These are phyloP conservation scores for Microdochium paspali DNA, from an alignment of 2,329 filamentous ascomycete species.

Conservation along the genomic window DNA sequence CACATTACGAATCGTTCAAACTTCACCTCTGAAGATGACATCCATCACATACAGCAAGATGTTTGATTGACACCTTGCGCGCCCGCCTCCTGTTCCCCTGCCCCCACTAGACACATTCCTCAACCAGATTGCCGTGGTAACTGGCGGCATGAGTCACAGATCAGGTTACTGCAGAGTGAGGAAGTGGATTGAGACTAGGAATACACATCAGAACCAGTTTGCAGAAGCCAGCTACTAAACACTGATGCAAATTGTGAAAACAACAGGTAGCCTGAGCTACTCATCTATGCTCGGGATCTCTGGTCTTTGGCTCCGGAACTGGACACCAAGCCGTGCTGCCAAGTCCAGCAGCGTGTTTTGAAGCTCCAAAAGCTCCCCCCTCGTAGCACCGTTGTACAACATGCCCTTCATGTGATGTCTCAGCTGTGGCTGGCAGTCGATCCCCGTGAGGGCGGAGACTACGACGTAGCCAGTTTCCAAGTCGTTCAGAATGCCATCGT, in stretches of 20 bases:
- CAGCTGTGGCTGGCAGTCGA: slow-evolving; percentile 4
- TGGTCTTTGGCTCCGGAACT: not conserved
- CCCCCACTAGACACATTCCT: slow-evolving; percentile 11
- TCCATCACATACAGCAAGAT: too few relatives aligned
- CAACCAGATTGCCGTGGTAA: slow-evolving; percentile 25
- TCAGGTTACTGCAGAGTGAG: too few relatives aligned
- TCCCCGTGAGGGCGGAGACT: slow-evolving; percentile 2
- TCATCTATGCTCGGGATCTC: slow-evolving; percentile 1
- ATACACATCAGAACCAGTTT: too few relatives aligned
- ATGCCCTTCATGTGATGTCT: slow-evolving; percentile 5
- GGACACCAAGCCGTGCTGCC: not conserved
- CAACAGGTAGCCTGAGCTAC: too few relatives aligned
- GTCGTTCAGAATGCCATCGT: slow-evolving; percentile 3
- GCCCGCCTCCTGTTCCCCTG: slow-evolving; percentile 8
- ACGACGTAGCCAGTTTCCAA: slow-evolving; percentile 4
- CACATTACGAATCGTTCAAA: too few relatives aligned
- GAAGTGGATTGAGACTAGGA: too few relatives aligned
- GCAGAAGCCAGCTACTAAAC: too few relatives aligned
- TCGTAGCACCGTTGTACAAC: slow-evolving; percentile 4
- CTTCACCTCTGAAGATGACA: too few relatives aligned
- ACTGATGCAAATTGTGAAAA: too few relatives aligned
- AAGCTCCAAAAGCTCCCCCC: slow-evolving; percentile 1
- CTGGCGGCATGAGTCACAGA: too few relatives aligned
- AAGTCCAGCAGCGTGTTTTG: not conserved
- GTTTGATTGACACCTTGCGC: too few relatives aligned